Evolutionary conservation across 2,329 filamentous ascomycete species (phyloP).

Genomic region (Corinectria fuckeliana): DNA sequence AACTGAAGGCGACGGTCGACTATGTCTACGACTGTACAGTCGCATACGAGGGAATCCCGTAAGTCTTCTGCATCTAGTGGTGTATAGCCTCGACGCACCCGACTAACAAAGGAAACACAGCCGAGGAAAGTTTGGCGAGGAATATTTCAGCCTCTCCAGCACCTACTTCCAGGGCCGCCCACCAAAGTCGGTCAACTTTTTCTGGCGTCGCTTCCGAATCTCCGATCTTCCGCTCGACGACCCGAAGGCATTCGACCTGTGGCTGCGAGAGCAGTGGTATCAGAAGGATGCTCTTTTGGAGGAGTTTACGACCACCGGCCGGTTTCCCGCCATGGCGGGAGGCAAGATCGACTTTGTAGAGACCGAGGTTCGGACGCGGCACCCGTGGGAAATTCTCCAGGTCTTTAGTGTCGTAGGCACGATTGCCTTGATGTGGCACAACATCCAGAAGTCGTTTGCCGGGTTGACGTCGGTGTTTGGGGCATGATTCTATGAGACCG

Average conservation of each 20-base stretch:
- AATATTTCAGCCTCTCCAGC: conserved; percentile 84
- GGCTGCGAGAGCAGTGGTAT: conserved; percentile 86
- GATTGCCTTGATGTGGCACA: conserved; percentile 51
- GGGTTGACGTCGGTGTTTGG: conserved; percentile 29
- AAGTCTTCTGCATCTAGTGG: conserved; percentile 53
- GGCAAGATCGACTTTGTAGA: conserved; percentile 59
- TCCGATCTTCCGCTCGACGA: conserved; percentile 81
- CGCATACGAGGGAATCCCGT: conserved; percentile 93
- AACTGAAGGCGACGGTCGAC: conserved; percentile 76
- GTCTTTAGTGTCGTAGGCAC: conserved; percentile 59
- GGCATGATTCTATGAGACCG: conserved; percentile 18
- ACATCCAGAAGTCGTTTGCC: conserved; percentile 41
- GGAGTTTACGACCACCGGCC: conserved; percentile 76
- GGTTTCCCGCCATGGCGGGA: conserved; percentile 75
- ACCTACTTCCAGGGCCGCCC: conserved; percentile 89
- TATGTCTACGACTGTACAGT: conserved; percentile 94
- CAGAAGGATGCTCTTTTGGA: conserved; percentile 93
- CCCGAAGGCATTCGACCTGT: conserved; percentile 77
- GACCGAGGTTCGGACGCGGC: conserved; percentile 62
- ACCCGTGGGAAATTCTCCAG: conserved; percentile 62
- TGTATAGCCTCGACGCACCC: conserved; percentile 11
- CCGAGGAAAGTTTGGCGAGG: conserved; percentile 84
- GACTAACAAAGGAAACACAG: conserved; percentile 48
- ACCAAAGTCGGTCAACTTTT: conserved; percentile 95
- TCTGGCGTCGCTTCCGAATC: conserved; percentile 87